Percentiles rank a stretch among this genome's conserved stretches.
Evolutionary conservation across 192 early-diverging fungal genomes (phyloP).

Genomic region (Podila epicladia): DNA sequence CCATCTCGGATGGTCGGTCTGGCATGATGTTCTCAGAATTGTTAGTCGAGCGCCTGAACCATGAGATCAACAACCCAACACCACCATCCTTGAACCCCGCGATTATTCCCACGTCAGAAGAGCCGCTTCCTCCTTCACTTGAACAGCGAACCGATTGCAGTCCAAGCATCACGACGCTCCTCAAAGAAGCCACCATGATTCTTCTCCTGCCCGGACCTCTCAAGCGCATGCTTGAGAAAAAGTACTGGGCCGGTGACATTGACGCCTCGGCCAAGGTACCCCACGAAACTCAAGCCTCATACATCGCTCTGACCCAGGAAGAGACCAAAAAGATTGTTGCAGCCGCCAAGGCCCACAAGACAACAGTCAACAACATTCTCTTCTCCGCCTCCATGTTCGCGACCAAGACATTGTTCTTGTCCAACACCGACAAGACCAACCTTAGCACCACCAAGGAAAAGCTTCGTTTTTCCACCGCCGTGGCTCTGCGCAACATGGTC

Average conservation of each 20-base stretch:
- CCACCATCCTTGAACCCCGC: neutral
- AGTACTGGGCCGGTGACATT: constrained; percentile 33
- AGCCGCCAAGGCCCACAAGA: constrained; percentile 22
- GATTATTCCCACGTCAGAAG: constrained; percentile 5
- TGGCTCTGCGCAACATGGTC: constrained; percentile 16
- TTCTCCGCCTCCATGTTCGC: constrained; percentile 24
- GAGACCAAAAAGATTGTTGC: constrained; percentile 21
- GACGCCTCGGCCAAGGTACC: constrained; percentile 13
- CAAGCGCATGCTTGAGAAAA: constrained; percentile 19
- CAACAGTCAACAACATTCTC: constrained; percentile 12
- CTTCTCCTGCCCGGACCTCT: constrained; percentile 20
- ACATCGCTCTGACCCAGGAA: constrained; percentile 7
- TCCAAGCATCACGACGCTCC: constrained; percentile 1
- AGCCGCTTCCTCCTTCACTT: constrained; percentile 2
- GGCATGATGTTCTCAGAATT: constrained; percentile 19
- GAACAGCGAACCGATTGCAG: constrained; percentile 18
- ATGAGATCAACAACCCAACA: neutral
- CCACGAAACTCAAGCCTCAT: constrained; percentile 3
- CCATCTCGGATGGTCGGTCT: constrained; percentile 20
- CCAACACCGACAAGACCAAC: neutral
- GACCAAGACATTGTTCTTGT: constrained; percentile 25
- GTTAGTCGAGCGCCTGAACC: constrained; percentile 33
- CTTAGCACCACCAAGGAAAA: constrained; percentile 18
- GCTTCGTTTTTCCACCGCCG: constrained; percentile 6
- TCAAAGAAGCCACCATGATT: constrained; percentile 19